Evolutionary conservation across 495 filamentous ascomycete species (phyloP).

Genomic region (Tuber borchii): DNA sequence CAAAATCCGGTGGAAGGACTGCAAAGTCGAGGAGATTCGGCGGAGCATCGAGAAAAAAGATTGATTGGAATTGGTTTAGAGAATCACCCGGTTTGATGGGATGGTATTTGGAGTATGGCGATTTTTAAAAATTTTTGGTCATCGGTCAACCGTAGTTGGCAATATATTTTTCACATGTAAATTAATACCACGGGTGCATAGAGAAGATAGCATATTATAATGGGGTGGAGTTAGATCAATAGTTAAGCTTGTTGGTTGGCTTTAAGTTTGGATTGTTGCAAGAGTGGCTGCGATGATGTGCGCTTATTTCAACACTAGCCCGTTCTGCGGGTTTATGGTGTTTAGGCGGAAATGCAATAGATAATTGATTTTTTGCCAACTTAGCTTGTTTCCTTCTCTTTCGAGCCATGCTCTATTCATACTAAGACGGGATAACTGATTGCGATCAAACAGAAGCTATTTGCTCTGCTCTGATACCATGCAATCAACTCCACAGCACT

Average conservation of each 20-base stretch:
- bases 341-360: neutral
- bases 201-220: neutral
- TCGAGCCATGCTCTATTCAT: neutral
- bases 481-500: neutral
- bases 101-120: neutral
- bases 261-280: neutral
- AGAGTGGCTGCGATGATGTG: neutral
- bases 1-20: constrained; percentile 68
- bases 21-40: constrained; percentile 35
- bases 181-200: neutral
- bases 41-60: constrained; percentile 27
- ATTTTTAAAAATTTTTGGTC: neutral
- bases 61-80: neutral
- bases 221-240: neutral
- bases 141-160: neutral
- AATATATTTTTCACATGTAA: neutral
- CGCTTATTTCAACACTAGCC: neutral
- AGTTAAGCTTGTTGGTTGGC: neutral
- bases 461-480: neutral
- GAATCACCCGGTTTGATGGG: neutral
- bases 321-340: neutral
- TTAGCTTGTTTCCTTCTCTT: neutral
- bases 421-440: neutral
- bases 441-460: neutral
- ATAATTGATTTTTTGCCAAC: neutral